Base-by-base conservation (phyloP, 225 moss, liverwort and hornwort species). In the Physcomitrellopsis africana region DNA sequence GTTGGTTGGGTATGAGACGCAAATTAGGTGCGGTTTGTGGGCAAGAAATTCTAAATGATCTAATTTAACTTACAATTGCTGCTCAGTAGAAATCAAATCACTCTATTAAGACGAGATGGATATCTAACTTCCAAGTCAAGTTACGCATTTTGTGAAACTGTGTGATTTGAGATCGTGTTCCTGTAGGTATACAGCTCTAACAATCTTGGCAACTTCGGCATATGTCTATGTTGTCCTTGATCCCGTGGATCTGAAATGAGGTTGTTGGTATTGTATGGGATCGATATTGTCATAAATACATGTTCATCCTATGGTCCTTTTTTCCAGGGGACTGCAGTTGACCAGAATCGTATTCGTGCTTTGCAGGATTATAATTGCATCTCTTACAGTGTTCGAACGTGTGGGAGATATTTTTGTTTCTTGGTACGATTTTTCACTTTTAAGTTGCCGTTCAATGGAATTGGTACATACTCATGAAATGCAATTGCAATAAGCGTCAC, bases 331-430 rank as follows among this genome's bases (percentile, higher is more conserved):
- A 27, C 71, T 18, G 37, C 7, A 37, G 27, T 69, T 13, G 5
- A 77, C 32, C 32, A 45, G 32, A n/a, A 62, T 48, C 67, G 17
- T 43, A 61, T 3, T 41, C 15, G 15, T 77, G 2, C 32, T 37
- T 65, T 68, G 65, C 81, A 99, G 94, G 97, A 95, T 99, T 68
- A 93, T 99, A 47, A 83, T 99, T 70, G 90, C 97, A 72, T 65
- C 79, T 61, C 86, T 93, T 48, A 99, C 97, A 2, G 90, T 90
- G 23, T 41, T 88, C 58, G 93, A 99, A 79, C 87, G 94, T 76
- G 56, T 99, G 81, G 94, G 84, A 84, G 97, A 95, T 83, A 82
- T 90, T 26, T 77, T 92, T 8, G 77, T 99, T 64, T 93, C 97
- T 20, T 99, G 97, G 97, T 93, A 86, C 12, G 79, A 61, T 23